Evolutionary conservation across 148 eudicot species (phyloP), one percentile per base, ranked within the genome.

Genomic region (Fagopyrum esculentum): DNA sequence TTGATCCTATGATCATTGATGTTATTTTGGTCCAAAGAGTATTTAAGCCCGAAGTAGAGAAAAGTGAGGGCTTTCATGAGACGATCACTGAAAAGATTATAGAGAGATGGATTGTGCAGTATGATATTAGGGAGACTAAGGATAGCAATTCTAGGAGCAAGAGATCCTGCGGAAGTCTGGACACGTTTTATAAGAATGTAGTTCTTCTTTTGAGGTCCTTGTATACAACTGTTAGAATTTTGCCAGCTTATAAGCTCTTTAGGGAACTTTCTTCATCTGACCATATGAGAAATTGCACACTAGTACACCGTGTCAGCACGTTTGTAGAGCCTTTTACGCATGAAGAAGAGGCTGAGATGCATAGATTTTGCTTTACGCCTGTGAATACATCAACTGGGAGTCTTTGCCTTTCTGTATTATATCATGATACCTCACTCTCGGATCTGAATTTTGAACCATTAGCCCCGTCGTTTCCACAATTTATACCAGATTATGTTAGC

Each of bases 91-190:
- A 89, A 66, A 91, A 86, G 84, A 79, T 91, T 78, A 86, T 93
- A 76, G 98, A 93, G 83, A 91, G 98, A 83, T 93, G 98, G 98
- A 85, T 93, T 72, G 86, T 93, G 80, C 94, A 86, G 49, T 93
- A 91, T 71, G 97, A 93, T 82, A 81, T 78, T 75, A 83, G 78
- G 70, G 88, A 84, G 85, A 78, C 78, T 76, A 85, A 77, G 82
- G 85, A 72, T 75, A 61, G 82, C 72, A 76, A 80, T 71, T 68
- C 85, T 5, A 81, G 83, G 70, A 82, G 78, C 76, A 91, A 89
- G 80, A 87, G 88, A 71, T 85, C 88, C 5, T 85, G 80, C 75
- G 80, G 84, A 57, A 83, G 84, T 76, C 84, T 89, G 78, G 85
- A 84, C 51, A 77, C 88, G 2, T 76, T 88, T 70, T 91, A 91